These are phyloP conservation scores for Oenanthe sinensis DNA, from an alignment of 129 eudicot species.

Conservation along the genomic window DNA sequence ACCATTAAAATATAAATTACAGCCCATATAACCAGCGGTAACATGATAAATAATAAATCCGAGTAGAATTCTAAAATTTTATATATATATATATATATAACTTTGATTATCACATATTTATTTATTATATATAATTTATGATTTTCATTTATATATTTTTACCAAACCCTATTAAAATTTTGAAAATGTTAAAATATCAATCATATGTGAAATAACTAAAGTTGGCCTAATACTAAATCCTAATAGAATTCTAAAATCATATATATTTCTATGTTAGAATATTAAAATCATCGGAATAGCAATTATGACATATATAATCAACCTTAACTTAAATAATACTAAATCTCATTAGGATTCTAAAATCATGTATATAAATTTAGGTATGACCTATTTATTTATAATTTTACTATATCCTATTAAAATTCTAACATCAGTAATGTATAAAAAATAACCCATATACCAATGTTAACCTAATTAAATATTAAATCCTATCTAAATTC, in stretches of 20 bases:
- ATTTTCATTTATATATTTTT: neutral
- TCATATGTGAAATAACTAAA: no score
- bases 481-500: neutral
- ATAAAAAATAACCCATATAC: neutral
- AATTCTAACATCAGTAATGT: neutral
- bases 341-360: no score
- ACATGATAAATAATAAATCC: no score
- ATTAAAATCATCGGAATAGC: no score
- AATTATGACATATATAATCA: no score
- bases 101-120: neutral
- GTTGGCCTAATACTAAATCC: neutral
- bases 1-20: neutral
- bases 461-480: neutral
- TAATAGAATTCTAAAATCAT: no score
- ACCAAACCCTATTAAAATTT: neutral
- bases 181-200: no score
- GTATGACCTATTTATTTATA: no score
- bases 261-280: neutral
- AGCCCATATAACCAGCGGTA: neutral
- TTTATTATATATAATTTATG: no score
- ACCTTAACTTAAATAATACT: neutral
- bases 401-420: neutral
- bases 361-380: no score
- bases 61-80: no score
- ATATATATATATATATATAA: no score